Percentiles rank a stretch among this genome's conserved stretches.
These are phyloP conservation scores for Citropsis articulata DNA, from an alignment of 345 rosid species.

Conservation along the genomic window DNA sequence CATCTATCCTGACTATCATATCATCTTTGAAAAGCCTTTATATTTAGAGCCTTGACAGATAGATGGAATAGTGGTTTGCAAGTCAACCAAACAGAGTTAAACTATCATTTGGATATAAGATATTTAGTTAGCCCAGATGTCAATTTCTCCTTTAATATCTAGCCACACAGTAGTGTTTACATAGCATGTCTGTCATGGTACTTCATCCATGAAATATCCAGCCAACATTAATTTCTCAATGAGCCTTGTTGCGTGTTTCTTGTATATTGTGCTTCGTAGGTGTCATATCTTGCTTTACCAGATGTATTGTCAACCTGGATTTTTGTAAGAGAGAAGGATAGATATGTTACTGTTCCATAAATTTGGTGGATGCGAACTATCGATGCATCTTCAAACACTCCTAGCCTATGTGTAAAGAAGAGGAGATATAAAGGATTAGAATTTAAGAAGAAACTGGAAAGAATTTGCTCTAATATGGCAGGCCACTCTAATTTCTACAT, in stretches of 20 bases:
- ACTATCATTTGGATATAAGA: neutral
- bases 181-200: neutral
- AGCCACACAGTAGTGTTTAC: neutral
- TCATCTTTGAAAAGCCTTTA: neutral
- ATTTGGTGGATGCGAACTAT: neutral
- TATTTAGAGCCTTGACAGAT: neutral
- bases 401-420: neutral
- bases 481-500: neutral
- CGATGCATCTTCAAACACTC: neutral
- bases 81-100: neutral
- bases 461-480: neutral
- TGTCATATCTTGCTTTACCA: neutral
- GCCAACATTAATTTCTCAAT: neutral
- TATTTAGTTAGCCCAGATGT: neutral
- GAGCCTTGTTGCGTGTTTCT: neutral
- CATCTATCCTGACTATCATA: conserved; percentile 24
- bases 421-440: neutral
- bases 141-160: neutral
- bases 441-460: neutral
- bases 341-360: neutral
- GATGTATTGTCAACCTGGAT: neutral
- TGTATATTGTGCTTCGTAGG: neutral
- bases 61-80: neutral
- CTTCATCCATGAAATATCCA: neutral
- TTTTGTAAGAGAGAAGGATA: neutral